phyloP scores from a whole-genome alignment of 139 green algal species.

The Micractinium sp. region DNA sequence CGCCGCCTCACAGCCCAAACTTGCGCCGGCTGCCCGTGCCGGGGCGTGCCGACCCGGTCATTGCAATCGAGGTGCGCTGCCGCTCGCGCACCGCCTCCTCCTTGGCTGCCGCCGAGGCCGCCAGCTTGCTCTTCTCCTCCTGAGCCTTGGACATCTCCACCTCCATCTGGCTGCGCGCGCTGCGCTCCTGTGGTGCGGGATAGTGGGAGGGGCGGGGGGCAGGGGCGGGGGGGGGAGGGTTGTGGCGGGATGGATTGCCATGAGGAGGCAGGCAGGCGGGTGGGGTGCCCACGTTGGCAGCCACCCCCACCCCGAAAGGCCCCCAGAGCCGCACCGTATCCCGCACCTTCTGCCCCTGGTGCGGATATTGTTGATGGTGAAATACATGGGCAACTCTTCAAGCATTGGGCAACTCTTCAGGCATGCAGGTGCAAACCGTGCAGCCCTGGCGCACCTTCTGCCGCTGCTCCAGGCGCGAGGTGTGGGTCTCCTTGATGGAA shows the following conservation, averaged over 20 bases:
- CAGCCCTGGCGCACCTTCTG: conserved; percentile 54
- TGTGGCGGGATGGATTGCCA: background rate
- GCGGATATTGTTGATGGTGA: too few relatives aligned
- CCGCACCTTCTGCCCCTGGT: too few relatives aligned
- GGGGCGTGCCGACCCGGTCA: conserved; percentile 57
- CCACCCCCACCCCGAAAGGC: too few relatives aligned
- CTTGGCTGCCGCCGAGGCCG: conserved; percentile 32
- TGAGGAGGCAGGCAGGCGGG: too few relatives aligned
- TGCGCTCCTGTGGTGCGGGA: conserved; percentile 51
- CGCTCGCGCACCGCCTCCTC: conserved; percentile 49
- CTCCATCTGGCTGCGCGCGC: conserved; percentile 82
- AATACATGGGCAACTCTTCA: too few relatives aligned
- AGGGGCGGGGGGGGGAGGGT: background rate
- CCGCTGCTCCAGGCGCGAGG: conserved; percentile 78
- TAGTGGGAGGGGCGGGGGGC: too few relatives aligned
- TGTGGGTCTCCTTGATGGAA: conserved; percentile 90
- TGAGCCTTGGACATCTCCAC: conserved; percentile 71
- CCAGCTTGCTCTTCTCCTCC: conserved; percentile 45
- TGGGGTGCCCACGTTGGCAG: too few relatives aligned
- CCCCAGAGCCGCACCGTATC: too few relatives aligned
- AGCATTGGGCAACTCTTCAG: too few relatives aligned
- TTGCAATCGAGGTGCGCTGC: conserved; percentile 75
- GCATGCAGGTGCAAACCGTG: background rate
- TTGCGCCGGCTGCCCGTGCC: conserved; percentile 30
- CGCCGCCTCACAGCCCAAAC: conserved; percentile 48